These are phyloP conservation scores for Magnolia sinica DNA, from an alignment of 164 flowering plant genomes.

Conservation along the genomic window DNA sequence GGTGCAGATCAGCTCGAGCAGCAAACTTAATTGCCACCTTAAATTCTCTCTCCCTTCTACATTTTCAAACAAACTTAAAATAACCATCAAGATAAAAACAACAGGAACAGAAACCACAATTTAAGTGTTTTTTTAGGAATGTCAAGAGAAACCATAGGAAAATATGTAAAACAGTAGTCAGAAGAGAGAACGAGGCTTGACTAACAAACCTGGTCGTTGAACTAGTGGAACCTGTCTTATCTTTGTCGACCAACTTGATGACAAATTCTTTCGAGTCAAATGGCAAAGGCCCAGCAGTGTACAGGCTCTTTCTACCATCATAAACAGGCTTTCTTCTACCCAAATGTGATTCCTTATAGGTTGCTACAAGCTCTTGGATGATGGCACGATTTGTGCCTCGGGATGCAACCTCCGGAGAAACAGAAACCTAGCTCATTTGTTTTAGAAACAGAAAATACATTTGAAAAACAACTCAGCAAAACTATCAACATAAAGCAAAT, in stretches of 20 bases:
- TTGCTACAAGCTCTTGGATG: constrained; percentile 28
- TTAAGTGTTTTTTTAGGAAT: background rate
- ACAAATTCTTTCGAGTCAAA: constrained; percentile 56
- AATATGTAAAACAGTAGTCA: background rate
- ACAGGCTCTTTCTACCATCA: constrained; percentile 71
- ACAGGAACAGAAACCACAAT: background rate
- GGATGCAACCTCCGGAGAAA: constrained; percentile 60
- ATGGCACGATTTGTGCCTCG: constrained; percentile 43
- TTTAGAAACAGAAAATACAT: background rate
- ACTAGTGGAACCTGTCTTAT: constrained; percentile 7
- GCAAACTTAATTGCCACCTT: constrained; percentile 63
- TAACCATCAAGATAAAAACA: background rate
- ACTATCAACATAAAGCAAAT: background rate
- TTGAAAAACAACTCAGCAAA: background rate
- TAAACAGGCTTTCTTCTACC: constrained; percentile 44
- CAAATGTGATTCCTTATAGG: constrained; percentile 32
- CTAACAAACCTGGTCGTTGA: constrained; percentile 15
- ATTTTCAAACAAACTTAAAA: background rate
- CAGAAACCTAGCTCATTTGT: constrained; percentile 44
- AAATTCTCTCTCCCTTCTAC: constrained; percentile 55
- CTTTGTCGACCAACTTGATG: constrained; percentile 32
- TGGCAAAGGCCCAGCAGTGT: constrained; percentile 59
- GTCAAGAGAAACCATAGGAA: background rate
- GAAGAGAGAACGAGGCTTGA: background rate
- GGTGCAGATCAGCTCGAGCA: constrained; percentile 39